Percentiles rank a stretch among this genome's conserved stretches.
phyloP scores from a whole-genome alignment of 1,284 basidiomycete species.

The Ceratobasidium sp. region DNA sequence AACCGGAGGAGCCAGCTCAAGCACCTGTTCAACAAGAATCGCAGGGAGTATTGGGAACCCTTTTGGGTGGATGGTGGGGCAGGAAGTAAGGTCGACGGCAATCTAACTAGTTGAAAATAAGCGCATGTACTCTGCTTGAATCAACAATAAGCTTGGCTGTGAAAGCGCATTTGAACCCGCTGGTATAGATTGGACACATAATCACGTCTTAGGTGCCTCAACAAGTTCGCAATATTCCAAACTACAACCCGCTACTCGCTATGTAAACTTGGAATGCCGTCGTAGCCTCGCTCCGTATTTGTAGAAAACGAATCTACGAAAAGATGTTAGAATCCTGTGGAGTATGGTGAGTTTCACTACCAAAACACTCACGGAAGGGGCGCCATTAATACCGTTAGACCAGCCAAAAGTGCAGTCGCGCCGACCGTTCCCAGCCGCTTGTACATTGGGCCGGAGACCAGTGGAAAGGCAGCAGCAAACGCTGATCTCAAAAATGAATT shows the following conservation, averaged over 20 bases:
- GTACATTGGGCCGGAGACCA: constrained; percentile 76
- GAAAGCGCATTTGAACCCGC: neutral
- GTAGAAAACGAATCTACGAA: constrained; percentile 57
- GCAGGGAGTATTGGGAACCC: constrained; percentile 34
- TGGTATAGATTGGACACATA: neutral
- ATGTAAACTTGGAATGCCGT: constrained; percentile 49
- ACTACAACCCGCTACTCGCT: too few relatives aligned
- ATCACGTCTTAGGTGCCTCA: too few relatives aligned
- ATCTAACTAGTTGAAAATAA: constrained; percentile 2
- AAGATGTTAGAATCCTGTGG: neutral
- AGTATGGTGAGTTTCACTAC: neutral
- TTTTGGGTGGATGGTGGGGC: constrained; percentile 71
- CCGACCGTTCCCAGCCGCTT: constrained; percentile 75
- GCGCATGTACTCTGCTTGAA: constrained; percentile 11
- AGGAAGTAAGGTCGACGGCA: constrained; percentile 53
- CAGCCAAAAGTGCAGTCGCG: constrained; percentile 80
- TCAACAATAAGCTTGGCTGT: neutral
- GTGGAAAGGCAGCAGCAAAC: constrained; percentile 80
- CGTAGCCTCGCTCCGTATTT: constrained; percentile 55
- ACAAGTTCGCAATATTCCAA: too few relatives aligned
- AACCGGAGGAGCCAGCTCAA: constrained; percentile 45
- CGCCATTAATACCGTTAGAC: constrained; percentile 74
- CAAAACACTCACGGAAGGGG: constrained; percentile 74
- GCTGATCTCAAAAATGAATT: constrained; percentile 76
- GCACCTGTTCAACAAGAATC: constrained; percentile 29